Conservation (phyloP, 2,329 filamentous ascomycete species). For the Thielaviopsis punctulata region DNA sequence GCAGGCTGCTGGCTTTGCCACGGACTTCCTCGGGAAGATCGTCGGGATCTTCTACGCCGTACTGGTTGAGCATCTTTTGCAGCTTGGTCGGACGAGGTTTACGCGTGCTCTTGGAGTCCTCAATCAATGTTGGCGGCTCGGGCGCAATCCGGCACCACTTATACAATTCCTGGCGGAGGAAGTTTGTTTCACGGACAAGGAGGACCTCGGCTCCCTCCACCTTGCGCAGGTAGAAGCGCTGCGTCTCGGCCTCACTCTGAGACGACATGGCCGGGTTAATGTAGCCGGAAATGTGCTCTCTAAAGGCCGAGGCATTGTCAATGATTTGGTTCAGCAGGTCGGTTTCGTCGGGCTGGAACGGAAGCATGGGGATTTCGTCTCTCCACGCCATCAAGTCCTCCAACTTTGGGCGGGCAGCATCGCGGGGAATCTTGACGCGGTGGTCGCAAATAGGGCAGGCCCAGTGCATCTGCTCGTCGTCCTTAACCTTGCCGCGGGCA, state of each 20-base stretch:
- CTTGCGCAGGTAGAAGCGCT: conserved; percentile 91
- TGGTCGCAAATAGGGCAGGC: conserved; percentile 97
- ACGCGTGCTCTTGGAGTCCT: conserved; percentile 76
- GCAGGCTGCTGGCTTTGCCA: conserved; percentile 56
- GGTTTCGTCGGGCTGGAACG: conserved; percentile 94
- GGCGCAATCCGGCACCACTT: conserved; percentile 87
- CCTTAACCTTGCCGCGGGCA: conserved; percentile 90
- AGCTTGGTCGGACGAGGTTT: conserved; percentile 94
- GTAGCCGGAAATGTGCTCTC: conserved; percentile 62
- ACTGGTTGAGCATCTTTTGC: conserved; percentile 80
- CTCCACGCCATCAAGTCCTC: conserved; percentile 77
- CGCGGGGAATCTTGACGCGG: conserved; percentile 88
- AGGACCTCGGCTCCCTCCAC: conserved; percentile 94
- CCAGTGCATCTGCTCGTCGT: conserved; percentile 70
- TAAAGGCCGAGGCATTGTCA: conserved; percentile 66
- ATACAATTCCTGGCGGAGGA: conserved; percentile 87
- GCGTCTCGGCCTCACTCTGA: conserved; percentile 18
- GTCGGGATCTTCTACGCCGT: conserved; percentile 79
- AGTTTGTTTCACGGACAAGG: conserved; percentile 86
- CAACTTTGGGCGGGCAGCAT: conserved; percentile 85
- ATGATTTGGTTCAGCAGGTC: conserved; percentile 74
- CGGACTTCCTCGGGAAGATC: conserved; percentile 72
- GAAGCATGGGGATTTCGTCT: conserved; percentile 61
- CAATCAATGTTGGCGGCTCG: conserved; percentile 66
- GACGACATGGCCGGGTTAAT: conserved; percentile 70